Evolutionary conservation across 2,329 filamentous ascomycete species (phyloP), one percentile per base, ranked within the genome.

Genomic region (Escovopsis weberi): DNA sequence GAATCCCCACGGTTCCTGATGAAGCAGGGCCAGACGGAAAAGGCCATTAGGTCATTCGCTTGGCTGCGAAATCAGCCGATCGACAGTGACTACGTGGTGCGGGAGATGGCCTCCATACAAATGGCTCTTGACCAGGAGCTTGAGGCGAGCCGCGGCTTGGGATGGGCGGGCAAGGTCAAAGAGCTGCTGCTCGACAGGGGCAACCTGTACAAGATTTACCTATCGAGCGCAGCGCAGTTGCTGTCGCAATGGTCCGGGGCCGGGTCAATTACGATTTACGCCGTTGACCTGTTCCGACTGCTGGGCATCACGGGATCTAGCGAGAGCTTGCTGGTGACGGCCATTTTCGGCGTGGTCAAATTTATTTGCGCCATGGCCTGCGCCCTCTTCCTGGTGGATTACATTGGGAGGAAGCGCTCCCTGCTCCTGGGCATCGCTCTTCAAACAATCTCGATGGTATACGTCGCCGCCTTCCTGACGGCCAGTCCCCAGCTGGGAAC

Each of bases 351-450:
- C 37, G 72, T 86, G 41, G 68, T 86, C 51, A 88, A 88, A 55
- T 73, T 88, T 43, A 56, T 74, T 6, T 71, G 79, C 0, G 75
- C 80, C 12, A 56, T 87, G 30, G 50, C 75, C 34, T 88, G 82
- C 56, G 82, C 83, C 0, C 68, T 87, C 41, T 85, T 88, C 70
- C 70, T 88, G 8, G 82, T 88, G 48, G 84, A 88, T 51, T 77
- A 82, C 42, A 78, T 88, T 49, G 84, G 84, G 4, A 78, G 84
- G 45, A 87, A 86, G 60, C 73, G 76, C 7, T 68, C 78, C 1
- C 67, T 82, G 0, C 65, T 79, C 15, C 58, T 70, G 1, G 78
- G 78, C 2, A 80, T 81, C 50, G 64, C 64, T 2, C 62, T 80
- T 1, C 78, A 82, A 55, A 67, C 68, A 12, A 56, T 81, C 9